Evolutionary conservation across 176 grass and related monocot genomes (phyloP), one percentile per base, ranked within the genome.

Genomic region (Melocanna baccifera): DNA sequence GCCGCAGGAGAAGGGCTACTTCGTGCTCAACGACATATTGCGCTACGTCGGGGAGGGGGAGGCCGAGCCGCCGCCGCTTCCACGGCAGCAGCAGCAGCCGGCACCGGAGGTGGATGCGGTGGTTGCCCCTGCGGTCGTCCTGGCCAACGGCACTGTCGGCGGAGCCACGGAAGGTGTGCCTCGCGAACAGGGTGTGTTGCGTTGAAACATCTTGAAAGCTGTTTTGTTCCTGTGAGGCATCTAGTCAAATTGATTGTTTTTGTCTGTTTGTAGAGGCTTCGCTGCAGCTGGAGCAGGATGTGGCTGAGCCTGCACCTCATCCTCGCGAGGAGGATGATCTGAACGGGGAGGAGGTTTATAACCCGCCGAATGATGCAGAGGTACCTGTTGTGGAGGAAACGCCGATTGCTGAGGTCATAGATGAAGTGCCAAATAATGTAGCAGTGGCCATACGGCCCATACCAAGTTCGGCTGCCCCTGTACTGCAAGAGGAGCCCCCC

Each of bases 1-100:
- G 34, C 96, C 93, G 23, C 96, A 98, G 83, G 96, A 98, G 81
- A 98, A 92, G 71, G 96, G 96, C 0, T 98, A 83, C 85, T 98
- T 92, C 52, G 93, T 98, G 14, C 87, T 98, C 79, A 98, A 98
- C 34, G 96, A 98, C 83, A 91, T 93, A 39, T 73, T 98, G 42
- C 85, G 97, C 34, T 96, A 92, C 13, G 76, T 90, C 2, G 75
- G 80, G 12, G 86, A 75, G 29, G 94, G 64, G 75, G 87, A 76
- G 22, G 47, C 22, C 25, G 55, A 39, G 12, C 42, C 7, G 78
- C 14, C 23, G 37, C 43, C 1, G 13, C 39, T 18, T 9, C 78
- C 36, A 4, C 20, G 23, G 0, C 34, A 4, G 0, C 73, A 32
- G 73, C 74, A 73, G 75, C 46, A 26, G 14, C 32, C 14, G 19